Base-by-base conservation (phyloP, 768 basidiomycete genomes). In the Suillus variegatus region DNA sequence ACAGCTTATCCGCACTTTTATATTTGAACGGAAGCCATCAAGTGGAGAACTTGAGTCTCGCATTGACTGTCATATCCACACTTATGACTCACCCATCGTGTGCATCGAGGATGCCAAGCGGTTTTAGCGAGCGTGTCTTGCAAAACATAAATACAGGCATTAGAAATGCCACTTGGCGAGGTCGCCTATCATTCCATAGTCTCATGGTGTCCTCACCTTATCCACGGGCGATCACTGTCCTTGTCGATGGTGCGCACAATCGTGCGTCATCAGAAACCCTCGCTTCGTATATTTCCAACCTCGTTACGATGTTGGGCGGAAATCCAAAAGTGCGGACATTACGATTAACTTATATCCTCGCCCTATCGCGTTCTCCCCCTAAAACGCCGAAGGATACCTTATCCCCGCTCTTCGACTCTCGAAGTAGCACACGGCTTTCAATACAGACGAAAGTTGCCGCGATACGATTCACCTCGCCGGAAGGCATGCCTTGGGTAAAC, bases 171-270 rank as follows among this genome's bases (percentile, higher is more conserved):
- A 75, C 75, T 44, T 99, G 97, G 96, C 87, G 87, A 13, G 97
- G 97, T 5, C 81, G 97, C 62, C 84, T 98, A 14, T 90, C 91
- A 1, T 97, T 90, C 76, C 86, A 87, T 55, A 73, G 64, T 56
- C 47, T 77, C 61, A 28, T 6, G 10, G 18, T 41, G 22, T 61
- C 61, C 55, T 62, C 35, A 13, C 66, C 67, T 69, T 4, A 51
- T 84, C 66, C 72, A 69, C 64, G 65, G 76, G 43, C 70, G 47
- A 62, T 68, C 54, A 77, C 75, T 25, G 69, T 96, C 14, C 83
- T 99, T 13, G 91, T 90, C 6, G 97, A 99, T 72, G 97, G 97
- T 4, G 97, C 97, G 0, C 97, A 99, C 75, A 99, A 99, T 73
- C 78, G 88, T 8, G 89, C 93, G 7, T 94, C 94, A 0, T 84